Evolutionary conservation across 305 asterid genomes (phyloP).

Genomic region (Solanum hybrid): DNA sequence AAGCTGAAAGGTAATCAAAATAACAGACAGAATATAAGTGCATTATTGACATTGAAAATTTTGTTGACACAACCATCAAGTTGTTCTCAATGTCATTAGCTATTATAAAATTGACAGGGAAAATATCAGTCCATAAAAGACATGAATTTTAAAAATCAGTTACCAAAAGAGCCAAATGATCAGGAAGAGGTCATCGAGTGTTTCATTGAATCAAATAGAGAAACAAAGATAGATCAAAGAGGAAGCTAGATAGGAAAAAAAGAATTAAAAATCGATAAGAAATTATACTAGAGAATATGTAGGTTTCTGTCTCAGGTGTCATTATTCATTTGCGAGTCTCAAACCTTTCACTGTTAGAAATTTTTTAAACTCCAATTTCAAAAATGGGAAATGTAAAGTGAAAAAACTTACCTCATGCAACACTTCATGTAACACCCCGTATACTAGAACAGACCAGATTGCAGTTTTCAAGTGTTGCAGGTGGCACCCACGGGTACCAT

Average conservation of each 20-base stretch:
- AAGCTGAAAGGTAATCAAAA: neutral
- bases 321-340: neutral
- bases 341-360: neutral
- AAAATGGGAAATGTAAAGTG: neutral
- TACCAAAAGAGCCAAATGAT: neutral
- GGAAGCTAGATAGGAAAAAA: neutral
- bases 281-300: too few relatives aligned
- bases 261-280: too few relatives aligned
- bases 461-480: neutral
- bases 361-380: neutral
- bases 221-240: neutral
- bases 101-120: neutral
- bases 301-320: neutral
- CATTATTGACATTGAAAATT: neutral
- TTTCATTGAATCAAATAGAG: neutral
- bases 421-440: neutral
- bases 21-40: neutral
- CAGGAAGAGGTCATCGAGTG: neutral
- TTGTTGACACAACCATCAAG: neutral
- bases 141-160: too few relatives aligned
- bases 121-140: neutral
- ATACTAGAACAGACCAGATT: neutral
- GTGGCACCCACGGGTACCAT: neutral
- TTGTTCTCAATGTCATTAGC: neutral
- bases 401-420: neutral